These are phyloP conservation scores for Cladophialophora bantiana DNA, from an alignment of 2,329 filamentous ascomycete species.

Conservation along the genomic window DNA sequence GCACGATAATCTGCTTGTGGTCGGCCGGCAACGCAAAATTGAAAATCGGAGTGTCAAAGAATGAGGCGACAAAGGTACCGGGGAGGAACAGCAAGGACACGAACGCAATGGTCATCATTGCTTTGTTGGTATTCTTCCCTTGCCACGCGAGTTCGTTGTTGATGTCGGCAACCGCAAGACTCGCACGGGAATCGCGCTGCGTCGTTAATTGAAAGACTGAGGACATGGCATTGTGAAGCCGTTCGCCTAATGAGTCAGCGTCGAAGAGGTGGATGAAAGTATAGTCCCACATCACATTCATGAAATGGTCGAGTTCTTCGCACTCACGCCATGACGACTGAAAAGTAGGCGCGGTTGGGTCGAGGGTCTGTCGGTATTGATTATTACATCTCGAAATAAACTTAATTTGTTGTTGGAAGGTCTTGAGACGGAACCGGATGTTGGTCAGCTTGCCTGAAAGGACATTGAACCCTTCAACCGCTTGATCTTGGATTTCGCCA, in stretches of 20 bases:
- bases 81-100: slow-evolving; percentile 35
- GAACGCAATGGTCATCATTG: slow-evolving; percentile 37
- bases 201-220: slow-evolving; percentile 31
- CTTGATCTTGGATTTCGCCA: slow-evolving; percentile 30
- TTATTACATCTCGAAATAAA: slow-evolving; percentile 35
- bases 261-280: slow-evolving; percentile 35
- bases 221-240: slow-evolving; percentile 35
- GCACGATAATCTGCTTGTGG: slow-evolving; percentile 24
- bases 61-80: slow-evolving; percentile 35
- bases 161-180: slow-evolving; percentile 36
- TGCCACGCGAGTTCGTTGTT: slow-evolving; percentile 39
- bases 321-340: slow-evolving; percentile 26
- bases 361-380: slow-evolving; percentile 22
- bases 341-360: not conserved
- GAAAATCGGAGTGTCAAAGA: slow-evolving; percentile 39
- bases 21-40: slow-evolving; percentile 20
- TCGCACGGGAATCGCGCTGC: slow-evolving; percentile 33
- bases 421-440: slow-evolving; percentile 34
- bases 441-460: slow-evolving; percentile 35
- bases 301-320: slow-evolving; percentile 26
- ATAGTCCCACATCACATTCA: slow-evolving; percentile 36
- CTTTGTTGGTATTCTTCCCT: slow-evolving; percentile 31
- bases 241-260: slow-evolving; percentile 34
- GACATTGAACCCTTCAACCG: slow-evolving; percentile 35
- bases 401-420: slow-evolving; percentile 36